These are phyloP conservation scores for Phlyctochytrium arcticum DNA, from an alignment of 192 early-diverging fungal genomes.

Conservation along the genomic window DNA sequence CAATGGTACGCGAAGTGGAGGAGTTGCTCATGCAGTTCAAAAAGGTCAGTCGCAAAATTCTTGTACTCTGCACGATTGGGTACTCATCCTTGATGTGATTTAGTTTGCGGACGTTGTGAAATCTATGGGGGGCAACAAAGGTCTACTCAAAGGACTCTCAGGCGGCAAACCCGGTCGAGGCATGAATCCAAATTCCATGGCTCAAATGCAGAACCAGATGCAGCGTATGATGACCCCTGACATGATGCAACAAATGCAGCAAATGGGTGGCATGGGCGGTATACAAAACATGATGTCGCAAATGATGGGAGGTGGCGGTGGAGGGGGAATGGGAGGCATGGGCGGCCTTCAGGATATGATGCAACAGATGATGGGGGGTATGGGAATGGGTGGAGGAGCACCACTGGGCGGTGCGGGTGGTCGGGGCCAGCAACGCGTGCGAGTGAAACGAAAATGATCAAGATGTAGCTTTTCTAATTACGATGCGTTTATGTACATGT, in stretches of 20 bases:
- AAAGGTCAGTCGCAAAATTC: slow-evolving; percentile 1
- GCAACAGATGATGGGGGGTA: slow-evolving; percentile 59
- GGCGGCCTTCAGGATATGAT: slow-evolving; percentile 73
- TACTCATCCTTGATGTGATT: slow-evolving; percentile 1
- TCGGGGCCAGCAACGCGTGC: too few relatives aligned
- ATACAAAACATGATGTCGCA: slow-evolving; percentile 83
- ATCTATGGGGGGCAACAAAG: slow-evolving; percentile 88
- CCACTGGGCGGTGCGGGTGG: slow-evolving; percentile 19
- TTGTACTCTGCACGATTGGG: not conserved
- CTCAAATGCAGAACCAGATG: slow-evolving; percentile 51
- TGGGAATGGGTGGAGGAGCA: slow-evolving; percentile 9
- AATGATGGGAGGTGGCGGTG: slow-evolving; percentile 54
- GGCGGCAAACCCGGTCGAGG: slow-evolving; percentile 33
- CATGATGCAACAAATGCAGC: slow-evolving; percentile 84
- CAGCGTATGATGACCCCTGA: slow-evolving; percentile 10
- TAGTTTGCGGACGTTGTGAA: slow-evolving; percentile 86
- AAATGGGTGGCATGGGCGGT: slow-evolving; percentile 70
- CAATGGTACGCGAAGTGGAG: slow-evolving; percentile 77
- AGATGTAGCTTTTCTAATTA: too few relatives aligned
- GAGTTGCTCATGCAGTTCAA: slow-evolving; percentile 50
- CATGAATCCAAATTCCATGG: slow-evolving; percentile 26
- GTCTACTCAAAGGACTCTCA: slow-evolving; percentile 64
- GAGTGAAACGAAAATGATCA: slow-evolving; percentile 18
- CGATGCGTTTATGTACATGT: too few relatives aligned
- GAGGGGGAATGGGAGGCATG: slow-evolving; percentile 51